Base-by-base conservation (phyloP, 345 rosid genomes). In the Stellera chamaejasme region DNA sequence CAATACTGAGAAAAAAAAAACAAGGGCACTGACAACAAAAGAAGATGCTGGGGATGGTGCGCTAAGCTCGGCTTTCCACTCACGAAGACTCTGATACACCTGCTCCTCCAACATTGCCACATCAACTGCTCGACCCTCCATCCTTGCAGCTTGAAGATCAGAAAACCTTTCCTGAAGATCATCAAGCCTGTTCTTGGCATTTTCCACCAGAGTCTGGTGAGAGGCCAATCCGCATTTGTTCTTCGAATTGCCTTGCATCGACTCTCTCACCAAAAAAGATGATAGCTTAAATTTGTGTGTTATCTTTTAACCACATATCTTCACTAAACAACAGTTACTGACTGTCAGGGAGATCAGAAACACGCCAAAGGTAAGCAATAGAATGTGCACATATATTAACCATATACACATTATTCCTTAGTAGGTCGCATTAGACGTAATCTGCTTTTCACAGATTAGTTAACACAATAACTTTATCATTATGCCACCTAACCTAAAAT, bases 51-150 rank as follows among this genome's bases (percentile, higher is more conserved):
- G 89, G 57, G 88, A 73, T 42, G 89, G 76, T 49, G 78, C 70
- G 59, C 53, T 64, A 47, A 90, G 85, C 69, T 90, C 96, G 44
- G 82, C 75, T 69, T 78, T 78, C 88, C 87, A 87, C 53, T 87
- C 96, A 9, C 72, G 76, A 7, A 87, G 81, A 48, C 73, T 71
- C 69, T 74, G 83, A 65, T 72, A 68, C 61, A 87, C 82, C 57
- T 90, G 90, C 46, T 84, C 94, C 69, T 78, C 90, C 55, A 90
- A 56, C 43, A 79, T 56, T 2, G 70, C 73, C 57, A 75, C 75
- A 59, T 90, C 87, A 52, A 56, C 53, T 10, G 62, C 52, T 27
- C 79, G 71, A 39, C 82, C 81, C 63, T 83, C 90, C 56, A 66
- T 84, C 55, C 83, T 75, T 0, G 97, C 89, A 56, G 80, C 66